A percentile compares a stretch with the other conserved stretches of the same genome.
These are phyloP conservation scores for Cercospora beticola DNA, from an alignment of 2,329 filamentous ascomycete genomes.

Conservation along the genomic window DNA sequence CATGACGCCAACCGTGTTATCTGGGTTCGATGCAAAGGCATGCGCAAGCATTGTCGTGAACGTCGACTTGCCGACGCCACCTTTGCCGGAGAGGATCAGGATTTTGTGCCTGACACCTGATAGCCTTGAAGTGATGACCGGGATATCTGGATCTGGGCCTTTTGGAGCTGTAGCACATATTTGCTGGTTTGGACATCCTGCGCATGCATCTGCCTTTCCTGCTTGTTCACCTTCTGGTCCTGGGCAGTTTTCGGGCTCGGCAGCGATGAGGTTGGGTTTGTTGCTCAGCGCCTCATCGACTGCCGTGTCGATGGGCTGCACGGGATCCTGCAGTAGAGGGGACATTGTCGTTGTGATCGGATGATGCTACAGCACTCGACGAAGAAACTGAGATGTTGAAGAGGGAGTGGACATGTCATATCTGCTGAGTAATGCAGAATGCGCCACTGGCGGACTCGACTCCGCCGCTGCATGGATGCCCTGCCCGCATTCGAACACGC, in stretches of 20 bases:
- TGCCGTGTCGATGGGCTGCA: constrained; percentile 53
- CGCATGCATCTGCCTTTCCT: constrained; percentile 75
- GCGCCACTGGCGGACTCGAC: constrained; percentile 1
- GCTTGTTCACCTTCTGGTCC: constrained; percentile 76
- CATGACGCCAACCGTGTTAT: constrained; percentile 86
- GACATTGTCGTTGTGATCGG: constrained; percentile 58
- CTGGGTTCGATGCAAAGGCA: constrained; percentile 79
- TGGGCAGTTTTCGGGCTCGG: constrained; percentile 63
- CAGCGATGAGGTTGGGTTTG: constrained; percentile 83
- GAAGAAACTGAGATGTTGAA: background rate
- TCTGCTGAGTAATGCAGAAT: constrained; percentile 16
- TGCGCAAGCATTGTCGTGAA: constrained; percentile 87
- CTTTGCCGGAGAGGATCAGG: constrained; percentile 88
- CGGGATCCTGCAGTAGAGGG: constrained; percentile 73
- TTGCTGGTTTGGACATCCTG: constrained; percentile 89
- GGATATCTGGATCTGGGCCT: constrained; percentile 91
- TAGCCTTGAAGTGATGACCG: constrained; percentile 80
- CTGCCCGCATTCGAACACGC: background rate
- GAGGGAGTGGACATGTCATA: background rate
- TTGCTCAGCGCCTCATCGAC: constrained; percentile 73
- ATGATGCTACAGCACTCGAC: background rate
- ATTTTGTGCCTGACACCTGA: constrained; percentile 85
- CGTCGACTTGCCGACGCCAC: constrained; percentile 93
- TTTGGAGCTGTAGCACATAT: constrained; percentile 95
- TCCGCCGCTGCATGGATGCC: background rate